A percentile compares a stretch with the other conserved stretches of the same genome.
Conservation (phyloP, 169 alveolate species). For the Ophryocystis elektroscirrha region DNA sequence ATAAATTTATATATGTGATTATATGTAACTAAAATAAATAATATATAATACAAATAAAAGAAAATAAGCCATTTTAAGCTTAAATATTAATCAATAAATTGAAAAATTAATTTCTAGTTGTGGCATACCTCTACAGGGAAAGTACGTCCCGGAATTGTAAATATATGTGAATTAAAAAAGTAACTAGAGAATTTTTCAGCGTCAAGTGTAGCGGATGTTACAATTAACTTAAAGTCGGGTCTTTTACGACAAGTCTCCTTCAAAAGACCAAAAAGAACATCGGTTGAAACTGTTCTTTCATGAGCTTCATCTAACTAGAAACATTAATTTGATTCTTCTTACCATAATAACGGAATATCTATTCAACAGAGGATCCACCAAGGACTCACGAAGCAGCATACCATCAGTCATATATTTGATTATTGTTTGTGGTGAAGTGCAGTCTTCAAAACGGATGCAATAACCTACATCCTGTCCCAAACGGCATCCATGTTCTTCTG, state of each 20-base stretch:
- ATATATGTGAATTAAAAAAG: constrained; percentile 80
- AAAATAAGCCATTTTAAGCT: no score
- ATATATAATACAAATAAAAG: no score
- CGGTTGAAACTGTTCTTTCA: constrained; percentile 95
- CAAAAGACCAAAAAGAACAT: constrained; percentile 81
- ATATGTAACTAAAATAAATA: no score
- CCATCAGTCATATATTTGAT: constrained; percentile 99
- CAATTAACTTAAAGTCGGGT: constrained; percentile 77
- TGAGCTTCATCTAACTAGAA: constrained; percentile 95
- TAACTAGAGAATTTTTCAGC: constrained; percentile 85
- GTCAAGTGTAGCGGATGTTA: constrained; percentile 93
- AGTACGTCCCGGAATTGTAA: constrained; percentile 94
- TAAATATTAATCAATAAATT: no score
- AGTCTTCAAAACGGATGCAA: constrained; percentile 73
- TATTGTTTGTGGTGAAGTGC: constrained; percentile 77
- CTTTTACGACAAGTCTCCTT: constrained; percentile 67
- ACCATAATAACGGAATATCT: constrained; percentile 70
- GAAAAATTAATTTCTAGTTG: neutral
- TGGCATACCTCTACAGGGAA: constrained; percentile 75
- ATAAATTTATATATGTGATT: no score
- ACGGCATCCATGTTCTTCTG: constrained; percentile 89
- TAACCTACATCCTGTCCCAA: constrained; percentile 71
- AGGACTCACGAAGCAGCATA: constrained; percentile 84
- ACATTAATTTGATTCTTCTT: neutral
- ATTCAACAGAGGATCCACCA: constrained; percentile 62